phyloP scores from a whole-genome alignment of 2,329 filamentous ascomycete genomes.

The Trichoderma hamatum region DNA sequence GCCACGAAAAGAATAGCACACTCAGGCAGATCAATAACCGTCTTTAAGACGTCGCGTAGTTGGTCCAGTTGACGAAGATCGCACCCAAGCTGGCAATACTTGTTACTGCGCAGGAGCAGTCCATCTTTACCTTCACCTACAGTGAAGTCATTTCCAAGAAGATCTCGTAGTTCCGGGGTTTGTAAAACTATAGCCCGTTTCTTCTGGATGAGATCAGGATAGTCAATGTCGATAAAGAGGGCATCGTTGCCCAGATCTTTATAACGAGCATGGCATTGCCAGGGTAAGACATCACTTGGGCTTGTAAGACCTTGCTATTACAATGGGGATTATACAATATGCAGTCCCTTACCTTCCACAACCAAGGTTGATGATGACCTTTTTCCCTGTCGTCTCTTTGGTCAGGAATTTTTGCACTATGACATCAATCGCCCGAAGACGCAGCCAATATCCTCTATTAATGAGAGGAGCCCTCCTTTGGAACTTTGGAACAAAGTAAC shows the following conservation, averaged over 20 bases:
- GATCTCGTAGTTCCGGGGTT: conserved; percentile 58
- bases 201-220: conserved; percentile 74
- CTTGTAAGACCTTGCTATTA: not conserved
- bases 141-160: conserved; percentile 39
- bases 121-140: conserved; percentile 46
- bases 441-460: conserved; percentile 86
- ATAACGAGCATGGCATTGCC: conserved; percentile 75
- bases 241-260: conserved; percentile 58
- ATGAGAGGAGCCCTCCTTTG: conserved; percentile 84
- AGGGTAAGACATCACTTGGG: conserved; percentile 81
- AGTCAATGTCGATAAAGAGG: conserved; percentile 84
- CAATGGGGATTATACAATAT: not conserved
- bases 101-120: conserved; percentile 65
- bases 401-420: conserved; percentile 74
- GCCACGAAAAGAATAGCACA: conserved; percentile 77
- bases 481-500: conserved; percentile 83
- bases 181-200: conserved; percentile 70
- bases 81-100: conserved; percentile 80
- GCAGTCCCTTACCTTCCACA: conserved; percentile 77
- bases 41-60: conserved; percentile 62
- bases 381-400: conserved; percentile 56
- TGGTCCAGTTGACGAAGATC: conserved; percentile 70
- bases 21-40: conserved; percentile 59
- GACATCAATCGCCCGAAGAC: conserved; percentile 79
- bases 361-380: conserved; percentile 80